phyloP scores from a whole-genome alignment of 352 stramenopile genomes.

The Pythium brassicae region DNA sequence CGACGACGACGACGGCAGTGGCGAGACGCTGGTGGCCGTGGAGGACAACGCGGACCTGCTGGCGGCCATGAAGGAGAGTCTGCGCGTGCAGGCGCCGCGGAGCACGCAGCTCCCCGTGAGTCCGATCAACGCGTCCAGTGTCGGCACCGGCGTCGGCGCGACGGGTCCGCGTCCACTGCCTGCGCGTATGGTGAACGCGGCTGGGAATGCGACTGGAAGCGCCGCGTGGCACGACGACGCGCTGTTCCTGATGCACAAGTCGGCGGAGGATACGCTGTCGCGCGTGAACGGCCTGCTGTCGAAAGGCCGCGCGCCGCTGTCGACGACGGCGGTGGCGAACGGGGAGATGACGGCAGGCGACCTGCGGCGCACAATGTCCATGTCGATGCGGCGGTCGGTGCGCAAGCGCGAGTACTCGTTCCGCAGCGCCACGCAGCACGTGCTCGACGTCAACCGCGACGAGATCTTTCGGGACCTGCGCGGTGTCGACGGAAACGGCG shows the following conservation, averaged over 20 bases:
- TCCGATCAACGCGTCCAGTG: slow-evolving; percentile 27
- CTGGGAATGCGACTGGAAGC: not conserved
- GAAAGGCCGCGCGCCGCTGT: slow-evolving; percentile 25
- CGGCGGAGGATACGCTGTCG: slow-evolving; percentile 59
- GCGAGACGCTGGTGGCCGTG: not conserved
- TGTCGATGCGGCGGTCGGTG: slow-evolving; percentile 55
- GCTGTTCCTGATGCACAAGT: slow-evolving; percentile 50
- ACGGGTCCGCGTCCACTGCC: slow-evolving; percentile 24
- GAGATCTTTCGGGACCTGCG: slow-evolving; percentile 48
- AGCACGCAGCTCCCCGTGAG: slow-evolving; percentile 29
- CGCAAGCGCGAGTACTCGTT: slow-evolving; percentile 59
- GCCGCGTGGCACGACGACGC: slow-evolving; percentile 45
- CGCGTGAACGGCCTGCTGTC: slow-evolving; percentile 56
- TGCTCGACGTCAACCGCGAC: slow-evolving; percentile 56
- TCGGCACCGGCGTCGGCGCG: not conserved
- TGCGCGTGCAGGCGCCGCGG: not conserved
- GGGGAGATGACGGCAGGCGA: slow-evolving; percentile 18
- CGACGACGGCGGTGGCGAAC: not conserved
- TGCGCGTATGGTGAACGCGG: not conserved
- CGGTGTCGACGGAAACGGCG: not conserved
- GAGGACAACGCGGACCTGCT: slow-evolving; percentile 14
- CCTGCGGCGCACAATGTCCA: slow-evolving; percentile 34
- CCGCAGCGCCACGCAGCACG: slow-evolving; percentile 20
- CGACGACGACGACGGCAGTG: slow-evolving; percentile 4
- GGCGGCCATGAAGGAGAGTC: slow-evolving; percentile 9